Percentiles rank a stretch among this genome's conserved stretches.
Evolutionary conservation across 2,329 filamentous ascomycete species (phyloP).

Genomic region (Alternaria infectoria): DNA sequence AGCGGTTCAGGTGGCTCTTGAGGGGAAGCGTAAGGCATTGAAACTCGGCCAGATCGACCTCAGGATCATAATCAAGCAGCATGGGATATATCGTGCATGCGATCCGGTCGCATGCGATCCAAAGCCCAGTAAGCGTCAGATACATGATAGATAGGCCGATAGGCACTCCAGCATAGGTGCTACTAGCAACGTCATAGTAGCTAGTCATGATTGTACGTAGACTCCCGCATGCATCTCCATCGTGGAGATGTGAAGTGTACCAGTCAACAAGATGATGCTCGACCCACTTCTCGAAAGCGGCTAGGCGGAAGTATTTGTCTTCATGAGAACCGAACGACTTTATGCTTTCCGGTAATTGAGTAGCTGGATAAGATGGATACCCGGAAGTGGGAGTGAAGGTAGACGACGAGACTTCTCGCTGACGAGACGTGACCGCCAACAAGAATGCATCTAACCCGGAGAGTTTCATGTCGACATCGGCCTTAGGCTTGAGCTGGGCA

Average conservation of each 20-base stretch:
- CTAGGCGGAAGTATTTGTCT: conserved; percentile 48
- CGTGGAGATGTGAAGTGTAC: conserved; percentile 38
- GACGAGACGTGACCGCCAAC: conserved; percentile 5
- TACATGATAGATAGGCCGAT: conserved; percentile 61
- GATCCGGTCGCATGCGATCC: conserved; percentile 62
- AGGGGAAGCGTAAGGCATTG: conserved; percentile 56
- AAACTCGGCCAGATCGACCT: conserved; percentile 51
- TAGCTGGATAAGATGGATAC: conserved; percentile 8
- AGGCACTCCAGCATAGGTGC: conserved; percentile 51
- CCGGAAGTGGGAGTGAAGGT: conserved; percentile 17
- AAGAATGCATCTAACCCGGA: conserved; percentile 27
- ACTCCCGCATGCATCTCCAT: conserved; percentile 30
- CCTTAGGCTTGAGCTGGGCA: conserved; percentile 14
- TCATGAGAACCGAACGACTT: conserved; percentile 7
- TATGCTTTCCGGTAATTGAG: conserved; percentile 15
- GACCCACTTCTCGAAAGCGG: conserved; percentile 60
- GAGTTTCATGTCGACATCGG: conserved; percentile 24
- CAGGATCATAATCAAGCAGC: conserved; percentile 56
- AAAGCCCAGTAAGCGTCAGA: conserved; percentile 63
- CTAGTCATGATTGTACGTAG: conserved; percentile 18
- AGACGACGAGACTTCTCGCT: background rate
- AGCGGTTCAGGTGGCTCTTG: conserved; percentile 54
- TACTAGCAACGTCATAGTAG: conserved; percentile 21
- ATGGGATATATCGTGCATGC: conserved; percentile 50
- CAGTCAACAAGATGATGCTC: conserved; percentile 48